A percentile compares a stretch with the other conserved stretches of the same genome.
Conservation (phyloP, 164 flowering plant species). For the Vitis cinerea region DNA sequence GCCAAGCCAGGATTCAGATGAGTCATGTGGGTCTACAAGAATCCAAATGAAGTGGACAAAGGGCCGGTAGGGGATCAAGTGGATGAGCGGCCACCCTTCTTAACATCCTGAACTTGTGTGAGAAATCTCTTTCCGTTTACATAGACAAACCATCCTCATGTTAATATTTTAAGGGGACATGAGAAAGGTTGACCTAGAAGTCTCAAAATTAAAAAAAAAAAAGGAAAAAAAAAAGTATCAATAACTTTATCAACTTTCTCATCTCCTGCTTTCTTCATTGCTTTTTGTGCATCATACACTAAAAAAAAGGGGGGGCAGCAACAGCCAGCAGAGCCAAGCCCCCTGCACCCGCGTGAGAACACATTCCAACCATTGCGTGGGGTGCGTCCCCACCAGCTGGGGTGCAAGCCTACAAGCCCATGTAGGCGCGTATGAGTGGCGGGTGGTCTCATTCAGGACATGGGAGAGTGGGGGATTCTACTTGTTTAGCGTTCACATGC, state of each 20-base stretch:
- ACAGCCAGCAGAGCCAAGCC: background rate
- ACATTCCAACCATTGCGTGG: background rate
- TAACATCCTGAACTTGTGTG: background rate
- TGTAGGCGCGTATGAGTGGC: slow-evolving; percentile 2
- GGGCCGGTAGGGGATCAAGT: too few species aligned
- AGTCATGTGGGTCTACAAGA: too few species aligned
- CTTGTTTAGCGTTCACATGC: slow-evolving; percentile 8
- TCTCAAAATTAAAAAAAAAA: background rate
- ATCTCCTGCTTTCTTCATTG: slow-evolving; percentile 9
- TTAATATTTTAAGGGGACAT: slow-evolving; percentile 3
- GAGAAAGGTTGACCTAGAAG: slow-evolving; percentile 11
- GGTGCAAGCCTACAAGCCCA: background rate
- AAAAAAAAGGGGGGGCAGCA: background rate
- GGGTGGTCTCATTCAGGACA: background rate
- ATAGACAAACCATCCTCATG: background rate
- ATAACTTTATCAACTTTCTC: slow-evolving; percentile 6
- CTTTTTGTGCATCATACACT: slow-evolving; percentile 14
- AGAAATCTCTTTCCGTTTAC: background rate
- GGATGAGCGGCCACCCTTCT: too few species aligned
- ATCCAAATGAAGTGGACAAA: too few species aligned
- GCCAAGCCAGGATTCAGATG: too few species aligned
- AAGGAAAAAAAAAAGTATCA: background rate
- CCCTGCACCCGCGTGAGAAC: slow-evolving; percentile 3
- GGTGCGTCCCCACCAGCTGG: background rate
- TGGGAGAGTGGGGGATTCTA: slow-evolving; percentile 5